phyloP scores from a whole-genome alignment of 2,329 filamentous ascomycete species.

The Diaporthe destruens region DNA sequence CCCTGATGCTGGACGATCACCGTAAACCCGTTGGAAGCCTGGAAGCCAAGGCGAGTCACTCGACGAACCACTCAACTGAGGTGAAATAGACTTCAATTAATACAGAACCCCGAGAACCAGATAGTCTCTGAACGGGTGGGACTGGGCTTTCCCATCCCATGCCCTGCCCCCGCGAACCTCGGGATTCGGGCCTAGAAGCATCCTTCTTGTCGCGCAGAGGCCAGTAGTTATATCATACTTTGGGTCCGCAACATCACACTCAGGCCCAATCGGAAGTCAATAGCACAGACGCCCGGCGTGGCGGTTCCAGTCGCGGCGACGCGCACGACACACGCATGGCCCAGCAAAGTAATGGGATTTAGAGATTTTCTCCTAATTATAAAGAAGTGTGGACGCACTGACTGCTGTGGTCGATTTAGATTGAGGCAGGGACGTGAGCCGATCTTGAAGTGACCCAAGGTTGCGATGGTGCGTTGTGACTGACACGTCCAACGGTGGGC shows the following conservation, averaged over 20 bases:
- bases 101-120: conserved; percentile 5
- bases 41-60: neutral
- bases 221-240: neutral
- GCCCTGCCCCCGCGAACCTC: conserved; percentile 1
- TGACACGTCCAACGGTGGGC: conserved; percentile 23
- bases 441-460: conserved; percentile 25
- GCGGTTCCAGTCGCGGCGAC: conserved; percentile 1
- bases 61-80: neutral
- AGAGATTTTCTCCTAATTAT: no score
- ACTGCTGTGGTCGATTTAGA: conserved; percentile 11
- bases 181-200: conserved; percentile 1
- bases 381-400: neutral
- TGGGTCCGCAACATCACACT: neutral
- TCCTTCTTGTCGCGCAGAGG: neutral
- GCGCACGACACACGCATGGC: no score
- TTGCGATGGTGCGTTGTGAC: conserved; percentile 24
- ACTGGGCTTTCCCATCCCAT: conserved; percentile 18
- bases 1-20: neutral
- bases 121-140: conserved; percentile 3
- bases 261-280: conserved; percentile 24
- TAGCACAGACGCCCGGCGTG: conserved; percentile 9
- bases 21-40: neutral
- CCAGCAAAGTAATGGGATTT: neutral
- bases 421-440: conserved; percentile 15
- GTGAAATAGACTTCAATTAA: conserved; percentile 13